Evolutionary conservation across 1,284 basidiomycete species (phyloP), one percentile per base, ranked within the genome.

Genomic region (Tilletia caries): DNA sequence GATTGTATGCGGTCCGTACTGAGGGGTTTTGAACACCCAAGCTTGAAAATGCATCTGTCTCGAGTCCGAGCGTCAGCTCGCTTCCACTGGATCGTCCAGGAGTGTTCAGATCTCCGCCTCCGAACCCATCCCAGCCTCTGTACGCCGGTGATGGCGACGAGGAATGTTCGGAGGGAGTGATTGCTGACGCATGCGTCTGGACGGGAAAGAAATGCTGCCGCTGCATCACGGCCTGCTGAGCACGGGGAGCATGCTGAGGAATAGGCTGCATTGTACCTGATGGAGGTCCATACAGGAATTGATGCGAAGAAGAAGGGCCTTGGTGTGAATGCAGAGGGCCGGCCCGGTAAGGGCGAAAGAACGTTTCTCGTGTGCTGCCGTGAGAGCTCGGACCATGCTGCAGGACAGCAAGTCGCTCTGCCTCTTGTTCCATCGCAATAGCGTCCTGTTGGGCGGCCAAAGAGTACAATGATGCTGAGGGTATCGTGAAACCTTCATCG

Each of bases 291-390:
- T 50, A 50, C 48, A 25, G 1, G 20, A 18, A 20, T n/a, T 50
- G 48, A 1, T 50, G 1, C n/a, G n/a, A n/a, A 3, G 48, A 25
- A 1, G 48, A 25, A 50, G 48, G 48, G 23, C 20, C 32, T 34
- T 20, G 18, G 34, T 15, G 58, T 13, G 4, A 62, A 2, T 62
- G 58, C 58, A 12, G 29, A 41, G 37, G 2, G 15, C 10, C 37
- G 37, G 58, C 18, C 33, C 34, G 58, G 13, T 62, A 62, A 12
- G 58, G 58, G 23, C 58, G 58, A 37, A 62, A 62, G 32, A 62
- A 62, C 1, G 58, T 18, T 29, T 34, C 20, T 23, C 32, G 29
- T 29, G 58, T 8, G 27, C 20, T 25, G n/a, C n/a, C n/a, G n/a
- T n/a, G n/a, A 10, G 32, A 25, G 32, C 15, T 20, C 3, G 32